Base-by-base conservation (phyloP, 768 basidiomycete species). In the Calocybe indica region DNA sequence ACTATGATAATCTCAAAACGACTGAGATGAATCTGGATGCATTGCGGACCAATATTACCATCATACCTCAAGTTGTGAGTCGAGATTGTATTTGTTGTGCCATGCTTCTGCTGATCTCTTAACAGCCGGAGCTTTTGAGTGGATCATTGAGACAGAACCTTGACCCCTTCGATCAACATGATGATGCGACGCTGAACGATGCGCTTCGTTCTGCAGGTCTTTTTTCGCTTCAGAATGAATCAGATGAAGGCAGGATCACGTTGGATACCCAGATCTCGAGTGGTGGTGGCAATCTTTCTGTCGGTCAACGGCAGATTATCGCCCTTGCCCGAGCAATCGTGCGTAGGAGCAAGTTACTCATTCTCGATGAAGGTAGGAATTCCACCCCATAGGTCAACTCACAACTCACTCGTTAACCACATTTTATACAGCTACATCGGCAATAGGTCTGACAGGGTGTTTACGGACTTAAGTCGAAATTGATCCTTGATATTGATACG, bases 251-350 rank as follows among this genome's bases (percentile, higher is more conserved):
- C 62, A 45, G 70, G 66, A 63, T 78, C 32, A 71, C 67, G 7
- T 58, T 81, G 28, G 76, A 80, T 45, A 74, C 65, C 15, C 51
- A 53, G 9, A 67, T 80, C 15, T 56, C 71, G 7, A 68, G 67
- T 3, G 84, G 83, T 5, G 88, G 88, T 5, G 62, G 72, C 13
- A 90, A 90, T 58, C 78, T 90, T 52, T 85, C 83, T 1, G 81
- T 85, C 37, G 88, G 88, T 15, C 86, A 90, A 56, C 63, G 86
- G 7, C 88, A 90, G 55, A 73, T 85, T 40, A 72, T 85, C 40
- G 81, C 81, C 7, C 70, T 85, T 58, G 82, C 82, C 5, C 68
- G 83, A 33, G 83, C 83, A 2, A 72, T 83, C 51, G 65, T 83
- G 8, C 69, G 79, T 31, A 71, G 74, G 38, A 82, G 76, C 62